A percentile compares a stretch with the other conserved stretches of the same genome.
Evolutionary conservation across 1,284 basidiomycete genomes (phyloP).

Genomic region (Inonotus obliquus): DNA sequence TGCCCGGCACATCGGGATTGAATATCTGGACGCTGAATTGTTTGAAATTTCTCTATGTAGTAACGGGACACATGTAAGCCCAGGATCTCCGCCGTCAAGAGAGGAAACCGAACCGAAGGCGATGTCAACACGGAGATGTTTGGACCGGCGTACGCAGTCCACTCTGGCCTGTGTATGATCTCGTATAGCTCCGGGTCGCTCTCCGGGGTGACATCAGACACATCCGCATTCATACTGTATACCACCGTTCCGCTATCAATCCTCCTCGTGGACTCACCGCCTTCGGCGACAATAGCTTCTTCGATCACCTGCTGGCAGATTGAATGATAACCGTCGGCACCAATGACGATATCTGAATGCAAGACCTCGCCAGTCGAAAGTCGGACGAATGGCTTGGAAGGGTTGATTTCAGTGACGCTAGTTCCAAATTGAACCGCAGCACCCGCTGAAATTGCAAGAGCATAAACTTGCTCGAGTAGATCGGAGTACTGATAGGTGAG

Average conservation of each 20-base stretch:
- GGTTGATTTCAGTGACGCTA: slow-evolving; percentile 33
- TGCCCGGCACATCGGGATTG: slow-evolving; percentile 25
- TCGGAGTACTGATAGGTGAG: slow-evolving; percentile 37
- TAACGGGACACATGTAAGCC: background rate
- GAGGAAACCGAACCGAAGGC: slow-evolving; percentile 10
- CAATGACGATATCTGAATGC: slow-evolving; percentile 54
- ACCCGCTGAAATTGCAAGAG: slow-evolving; percentile 41
- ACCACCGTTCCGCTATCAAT: slow-evolving; percentile 16
- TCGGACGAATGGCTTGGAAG: slow-evolving; percentile 30
- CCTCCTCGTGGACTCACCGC: background rate
- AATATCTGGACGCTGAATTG: slow-evolving; percentile 29
- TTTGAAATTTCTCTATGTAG: slow-evolving; percentile 23
- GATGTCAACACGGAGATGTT: slow-evolving; percentile 15
- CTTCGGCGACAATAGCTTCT: slow-evolving; percentile 19
- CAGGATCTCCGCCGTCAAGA: background rate
- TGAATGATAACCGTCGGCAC: slow-evolving; percentile 53
- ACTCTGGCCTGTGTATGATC: slow-evolving; percentile 9
- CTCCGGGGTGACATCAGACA: slow-evolving; percentile 13
- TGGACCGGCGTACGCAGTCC: slow-evolving; percentile 16
- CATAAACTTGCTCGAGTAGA: slow-evolving; percentile 39
- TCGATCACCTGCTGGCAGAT: slow-evolving; percentile 30
- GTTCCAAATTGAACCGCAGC: slow-evolving; percentile 38
- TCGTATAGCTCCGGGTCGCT: slow-evolving; percentile 16
- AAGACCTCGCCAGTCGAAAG: slow-evolving; percentile 44
- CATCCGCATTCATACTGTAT: slow-evolving; percentile 17